Conservation (phyloP, 2,329 filamentous ascomycete genomes). For the Colletotrichum magnum region DNA sequence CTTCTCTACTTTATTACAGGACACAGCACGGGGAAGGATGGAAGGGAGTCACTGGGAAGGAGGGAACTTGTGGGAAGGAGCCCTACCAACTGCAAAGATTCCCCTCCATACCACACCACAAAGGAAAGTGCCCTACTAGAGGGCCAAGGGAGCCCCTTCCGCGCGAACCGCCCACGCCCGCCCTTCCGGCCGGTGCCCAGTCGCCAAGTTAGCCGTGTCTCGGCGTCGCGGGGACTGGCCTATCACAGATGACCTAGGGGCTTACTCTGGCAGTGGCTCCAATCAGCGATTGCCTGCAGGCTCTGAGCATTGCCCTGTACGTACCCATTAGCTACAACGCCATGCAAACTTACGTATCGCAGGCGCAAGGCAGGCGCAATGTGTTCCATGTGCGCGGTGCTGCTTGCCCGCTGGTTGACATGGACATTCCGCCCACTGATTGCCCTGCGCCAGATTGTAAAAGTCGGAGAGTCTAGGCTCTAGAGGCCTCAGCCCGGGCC, state of each 20-base stretch:
- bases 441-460: too few species aligned
- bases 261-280: slow-evolving; percentile 5
- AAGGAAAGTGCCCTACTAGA: slow-evolving; percentile 2
- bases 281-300: neutral
- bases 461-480: too few species aligned
- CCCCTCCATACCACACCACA: too few species aligned
- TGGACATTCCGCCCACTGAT: too few species aligned
- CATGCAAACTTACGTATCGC: slow-evolving; percentile 6
- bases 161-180: slow-evolving; percentile 31
- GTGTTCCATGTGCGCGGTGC: too few species aligned
- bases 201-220: slow-evolving; percentile 32
- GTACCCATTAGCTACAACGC: slow-evolving; percentile 9
- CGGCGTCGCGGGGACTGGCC: slow-evolving; percentile 16
- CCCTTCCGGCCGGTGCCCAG: slow-evolving; percentile 28
- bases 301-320: neutral
- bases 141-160: slow-evolving; percentile 21
- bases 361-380: neutral
- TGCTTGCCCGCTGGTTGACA: too few species aligned
- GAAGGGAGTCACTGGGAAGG: too few species aligned
- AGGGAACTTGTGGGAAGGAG: too few species aligned
- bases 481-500: too few species aligned
- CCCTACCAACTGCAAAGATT: too few species aligned
- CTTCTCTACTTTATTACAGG: too few species aligned
- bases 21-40: too few species aligned
- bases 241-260: slow-evolving; percentile 26